A percentile compares a stretch with the other conserved stretches of the same genome.
phyloP scores from a whole-genome alignment of 106 monocot species.

The Acorus calamus region DNA sequence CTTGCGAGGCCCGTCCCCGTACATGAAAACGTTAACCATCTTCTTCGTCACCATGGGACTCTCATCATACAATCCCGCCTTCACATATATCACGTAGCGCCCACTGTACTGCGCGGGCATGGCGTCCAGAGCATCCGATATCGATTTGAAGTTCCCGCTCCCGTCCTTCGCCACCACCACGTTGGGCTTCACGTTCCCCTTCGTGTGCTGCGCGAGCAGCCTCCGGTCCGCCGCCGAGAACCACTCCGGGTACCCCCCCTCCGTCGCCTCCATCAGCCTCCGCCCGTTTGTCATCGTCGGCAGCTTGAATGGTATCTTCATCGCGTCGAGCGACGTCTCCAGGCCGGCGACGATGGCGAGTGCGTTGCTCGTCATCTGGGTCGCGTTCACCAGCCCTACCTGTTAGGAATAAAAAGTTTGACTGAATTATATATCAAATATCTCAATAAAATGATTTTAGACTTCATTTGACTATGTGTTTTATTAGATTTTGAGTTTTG shows the following conservation, averaged over 20 bases:
- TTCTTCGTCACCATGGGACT: slow-evolving; percentile 20
- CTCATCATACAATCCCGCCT: slow-evolving; percentile 45
- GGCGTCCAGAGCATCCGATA: slow-evolving; percentile 30
- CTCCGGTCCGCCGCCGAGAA: slow-evolving; percentile 22
- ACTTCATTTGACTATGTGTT: no score
- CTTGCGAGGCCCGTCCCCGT: slow-evolving; percentile 50
- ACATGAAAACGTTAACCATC: slow-evolving; percentile 39
- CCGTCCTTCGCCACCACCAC: slow-evolving; percentile 52
- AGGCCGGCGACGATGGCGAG: slow-evolving; percentile 40
- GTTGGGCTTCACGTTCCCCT: slow-evolving; percentile 15
- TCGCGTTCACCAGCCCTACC: slow-evolving; percentile 14
- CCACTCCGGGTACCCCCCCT: slow-evolving; percentile 21
- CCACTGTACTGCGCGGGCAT: slow-evolving; percentile 14
- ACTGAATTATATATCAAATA: no score
- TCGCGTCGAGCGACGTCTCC: neutral
- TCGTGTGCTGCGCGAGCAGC: slow-evolving; percentile 17
- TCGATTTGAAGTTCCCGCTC: slow-evolving; percentile 44
- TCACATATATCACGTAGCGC: slow-evolving; percentile 48
- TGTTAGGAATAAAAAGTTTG: no score
- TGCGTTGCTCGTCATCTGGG: slow-evolving; percentile 59
- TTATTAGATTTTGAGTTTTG: no score
- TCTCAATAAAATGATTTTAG: no score
- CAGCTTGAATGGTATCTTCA: neutral
- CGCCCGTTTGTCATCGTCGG: neutral
- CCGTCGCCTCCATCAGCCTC: neutral